Conservation (phyloP, 805 yeast species). For the Cyberlindnera mycetangii region DNA sequence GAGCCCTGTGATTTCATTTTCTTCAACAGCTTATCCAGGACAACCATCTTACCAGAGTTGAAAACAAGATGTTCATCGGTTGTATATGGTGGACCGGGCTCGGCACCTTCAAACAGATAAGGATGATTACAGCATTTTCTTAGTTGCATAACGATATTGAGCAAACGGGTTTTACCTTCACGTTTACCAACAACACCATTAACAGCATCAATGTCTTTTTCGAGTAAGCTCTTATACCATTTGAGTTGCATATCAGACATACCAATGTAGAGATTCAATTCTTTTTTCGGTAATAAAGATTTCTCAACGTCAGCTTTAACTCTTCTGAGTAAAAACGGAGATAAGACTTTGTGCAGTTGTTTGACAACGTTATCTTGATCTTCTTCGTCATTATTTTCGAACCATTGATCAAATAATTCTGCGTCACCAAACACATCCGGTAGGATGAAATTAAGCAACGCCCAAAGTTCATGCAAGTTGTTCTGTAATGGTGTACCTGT, state of each 20-base stretch:
- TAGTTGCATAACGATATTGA: conserved; percentile 94
- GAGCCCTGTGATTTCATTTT: conserved; percentile 76
- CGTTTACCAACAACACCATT: conserved; percentile 94
- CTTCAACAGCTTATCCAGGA: conserved; percentile 76
- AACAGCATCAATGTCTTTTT: conserved; percentile 93
- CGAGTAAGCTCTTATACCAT: conserved; percentile 87
- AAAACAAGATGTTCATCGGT: conserved; percentile 91
- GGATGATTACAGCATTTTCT: conserved; percentile 98
- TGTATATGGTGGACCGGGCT: conserved; percentile 96
- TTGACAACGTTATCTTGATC: conserved; percentile 82
- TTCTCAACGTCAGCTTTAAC: conserved; percentile 93
- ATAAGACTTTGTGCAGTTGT: conserved; percentile 82
- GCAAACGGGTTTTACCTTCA: conserved; percentile 85
- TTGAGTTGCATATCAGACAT: conserved; percentile 93
- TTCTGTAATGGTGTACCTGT: conserved; percentile 97
- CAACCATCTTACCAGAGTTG: conserved; percentile 89
- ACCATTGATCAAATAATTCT: conserved; percentile 89
- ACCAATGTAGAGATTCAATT: conserved; percentile 84
- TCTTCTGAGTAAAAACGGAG: conserved; percentile 86
- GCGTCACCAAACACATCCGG: conserved; percentile 96
- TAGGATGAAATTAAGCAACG: conserved; percentile 78
- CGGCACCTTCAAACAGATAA: conserved; percentile 97
- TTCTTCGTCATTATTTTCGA: conserved; percentile 54
- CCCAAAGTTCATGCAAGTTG: conserved; percentile 95
- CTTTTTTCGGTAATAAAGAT: conserved; percentile 85